Conservation (phyloP, 2,329 filamentous ascomycete species). For the Diaporthe ilicicola region DNA sequence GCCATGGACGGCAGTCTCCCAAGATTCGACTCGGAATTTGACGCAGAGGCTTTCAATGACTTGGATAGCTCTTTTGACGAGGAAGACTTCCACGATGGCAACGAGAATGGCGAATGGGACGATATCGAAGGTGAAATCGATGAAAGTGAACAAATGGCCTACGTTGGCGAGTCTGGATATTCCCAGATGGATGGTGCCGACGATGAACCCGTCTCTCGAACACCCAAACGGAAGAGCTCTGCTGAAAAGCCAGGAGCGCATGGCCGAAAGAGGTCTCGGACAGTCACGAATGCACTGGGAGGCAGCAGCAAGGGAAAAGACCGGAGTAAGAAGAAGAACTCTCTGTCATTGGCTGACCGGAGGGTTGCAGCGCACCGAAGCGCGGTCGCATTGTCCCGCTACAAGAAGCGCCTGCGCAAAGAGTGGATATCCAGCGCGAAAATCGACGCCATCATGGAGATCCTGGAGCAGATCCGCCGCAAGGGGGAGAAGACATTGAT, state of each 20-base stretch:
- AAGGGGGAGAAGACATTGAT: slow-evolving; percentile 42
- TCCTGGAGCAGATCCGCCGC: slow-evolving; percentile 39
- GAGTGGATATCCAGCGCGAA: slow-evolving; percentile 44
- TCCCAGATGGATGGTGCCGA: not conserved
- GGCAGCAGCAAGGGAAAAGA: not conserved
- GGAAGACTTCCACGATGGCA: not conserved
- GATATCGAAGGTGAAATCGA: not conserved
- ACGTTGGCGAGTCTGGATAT: not conserved
- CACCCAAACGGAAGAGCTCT: slow-evolving; percentile 3
- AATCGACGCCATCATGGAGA: slow-evolving; percentile 41
- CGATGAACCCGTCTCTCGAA: not conserved
- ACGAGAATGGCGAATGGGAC: not conserved
- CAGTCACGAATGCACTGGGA: not conserved
- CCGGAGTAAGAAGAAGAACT: slow-evolving; percentile 21
- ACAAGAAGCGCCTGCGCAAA: slow-evolving; percentile 38
- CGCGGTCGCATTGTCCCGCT: slow-evolving; percentile 38
- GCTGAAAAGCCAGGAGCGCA: not conserved
- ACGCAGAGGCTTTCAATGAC: not conserved
- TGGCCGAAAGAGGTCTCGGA: not conserved
- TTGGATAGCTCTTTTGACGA: not conserved
- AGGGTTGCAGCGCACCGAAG: slow-evolving; percentile 39
- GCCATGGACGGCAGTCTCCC: not conserved
- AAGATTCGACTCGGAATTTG: not conserved
- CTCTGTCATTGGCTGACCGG: slow-evolving; percentile 37
- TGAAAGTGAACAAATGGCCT: no score